Base-by-base conservation (phyloP, 805 yeast species). In the Pichia ethanolica region DNA sequence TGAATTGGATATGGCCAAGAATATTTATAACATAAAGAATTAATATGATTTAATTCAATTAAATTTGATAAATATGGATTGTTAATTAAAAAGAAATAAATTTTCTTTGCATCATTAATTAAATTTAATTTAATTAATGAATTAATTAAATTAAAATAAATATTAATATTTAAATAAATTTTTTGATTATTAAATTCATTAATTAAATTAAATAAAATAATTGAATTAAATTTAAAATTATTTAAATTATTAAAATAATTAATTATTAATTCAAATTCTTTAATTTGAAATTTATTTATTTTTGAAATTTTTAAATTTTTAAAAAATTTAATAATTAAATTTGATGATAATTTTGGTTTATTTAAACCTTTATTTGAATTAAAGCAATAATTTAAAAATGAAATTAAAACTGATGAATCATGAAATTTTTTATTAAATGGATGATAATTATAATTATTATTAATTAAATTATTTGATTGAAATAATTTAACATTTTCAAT, bases 71-170 rank as follows among this genome's bases (percentile, higher is more conserved):
- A 26, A 5, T 35, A 13, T 25, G 46, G 38, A 27, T 47, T 30
- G 12, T 35, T 28, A 4, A 43, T 40, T 20, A 45, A 25, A 35
- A 43, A 48, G 6, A 46, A 42, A 44, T 56, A 61, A 42, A 53
- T 49, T 3, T 30, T 25, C 14, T 44, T 43, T 9, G 65, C 64
- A 35, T 43, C 45, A 3, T 57, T 53, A 12, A 47, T 20, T 32
- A 55, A 59, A 20, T 59, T 56, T 4, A 60, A 34, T 40, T 47
- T 55, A 27, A 55, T 47, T 30, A 60, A 41, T 9, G 52, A 50
- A 40, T 50, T 46, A 10, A 60, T 48, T 7, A 59, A 38, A 30
- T 54, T 39, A 34, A 57, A 42, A 47, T 55, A 59, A 25, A 47
- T 54, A n/a, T 30, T 44, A 30, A 39, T 39, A 53, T 37, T 11